phyloP scores from a whole-genome alignment of 1,139 yeast genomes.

The Geotrichum carabidarum region DNA sequence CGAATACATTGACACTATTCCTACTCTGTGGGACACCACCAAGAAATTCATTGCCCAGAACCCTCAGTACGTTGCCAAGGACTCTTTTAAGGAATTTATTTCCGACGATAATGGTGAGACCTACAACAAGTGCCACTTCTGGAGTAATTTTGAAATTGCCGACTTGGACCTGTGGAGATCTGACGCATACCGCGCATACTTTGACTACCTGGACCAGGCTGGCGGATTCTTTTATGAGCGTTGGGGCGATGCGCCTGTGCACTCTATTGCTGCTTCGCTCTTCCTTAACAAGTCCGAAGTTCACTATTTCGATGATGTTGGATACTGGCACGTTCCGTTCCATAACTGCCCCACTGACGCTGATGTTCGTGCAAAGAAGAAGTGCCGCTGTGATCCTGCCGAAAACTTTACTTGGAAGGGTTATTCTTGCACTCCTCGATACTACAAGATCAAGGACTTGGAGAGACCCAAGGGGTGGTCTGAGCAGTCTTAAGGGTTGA shows the following conservation, averaged over 20 bases:
- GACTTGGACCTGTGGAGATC: constrained; percentile 71
- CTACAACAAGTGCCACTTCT: constrained; percentile 81
- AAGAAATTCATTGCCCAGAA: constrained; percentile 58
- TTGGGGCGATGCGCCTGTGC: constrained; percentile 97
- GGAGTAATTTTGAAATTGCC: constrained; percentile 91
- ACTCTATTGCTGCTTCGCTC: constrained; percentile 71
- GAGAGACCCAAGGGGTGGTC: constrained; percentile 21
- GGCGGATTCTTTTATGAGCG: constrained; percentile 93
- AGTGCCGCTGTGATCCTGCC: constrained; percentile 50
- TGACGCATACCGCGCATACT: constrained; percentile 60
- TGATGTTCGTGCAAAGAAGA: constrained; percentile 41
- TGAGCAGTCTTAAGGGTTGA: constrained; percentile 11
- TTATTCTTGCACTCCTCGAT: constrained; percentile 77
- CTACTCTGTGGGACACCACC: constrained; percentile 76
- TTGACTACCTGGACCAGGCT: constrained; percentile 62
- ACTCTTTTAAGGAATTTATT: constrained; percentile 65
- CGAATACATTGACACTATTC: constrained; percentile 75
- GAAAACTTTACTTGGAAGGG: constrained; percentile 82
- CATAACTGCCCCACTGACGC: constrained; percentile 60
- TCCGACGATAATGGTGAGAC: constrained; percentile 60
- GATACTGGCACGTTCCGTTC: constrained; percentile 80
- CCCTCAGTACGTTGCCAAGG: constrained; percentile 53
- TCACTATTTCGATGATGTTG: constrained; percentile 77
- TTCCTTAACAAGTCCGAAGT: constrained; percentile 60
- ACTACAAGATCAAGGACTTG: constrained; percentile 50